These are phyloP conservation scores for Lactarius indigo DNA, from an alignment of 768 basidiomycete genomes.

Conservation along the genomic window DNA sequence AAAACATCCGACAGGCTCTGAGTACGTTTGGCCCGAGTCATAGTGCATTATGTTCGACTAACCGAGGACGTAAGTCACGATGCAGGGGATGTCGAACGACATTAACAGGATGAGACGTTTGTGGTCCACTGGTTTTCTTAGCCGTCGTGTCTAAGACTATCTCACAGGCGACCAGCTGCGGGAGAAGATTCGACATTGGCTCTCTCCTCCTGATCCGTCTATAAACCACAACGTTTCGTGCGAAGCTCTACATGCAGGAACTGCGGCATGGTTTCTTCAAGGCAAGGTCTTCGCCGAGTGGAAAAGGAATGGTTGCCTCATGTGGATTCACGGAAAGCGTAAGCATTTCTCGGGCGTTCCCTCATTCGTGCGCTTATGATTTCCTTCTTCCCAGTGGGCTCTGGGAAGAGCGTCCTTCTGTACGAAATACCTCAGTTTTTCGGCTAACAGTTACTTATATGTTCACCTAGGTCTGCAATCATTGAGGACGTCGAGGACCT, in stretches of 20 bases:
- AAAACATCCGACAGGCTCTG: neutral
- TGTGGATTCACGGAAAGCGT: conserved; percentile 19
- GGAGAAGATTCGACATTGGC: neutral
- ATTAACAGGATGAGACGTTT: conserved; percentile 8
- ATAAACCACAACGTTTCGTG: neutral
- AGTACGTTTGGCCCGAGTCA: neutral
- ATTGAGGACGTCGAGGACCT: neutral
- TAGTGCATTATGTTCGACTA: neutral
- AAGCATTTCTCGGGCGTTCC: neutral
- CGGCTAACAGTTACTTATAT: neutral
- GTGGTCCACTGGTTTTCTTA: neutral
- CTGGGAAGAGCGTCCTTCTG: conserved; percentile 7
- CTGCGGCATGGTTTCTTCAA: conserved; percentile 8
- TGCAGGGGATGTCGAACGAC: neutral
- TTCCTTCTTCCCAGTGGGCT: conserved; percentile 1
- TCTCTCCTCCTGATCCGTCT: neutral
- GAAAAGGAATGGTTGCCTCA: neutral
- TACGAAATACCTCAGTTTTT: neutral
- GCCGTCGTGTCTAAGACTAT: neutral
- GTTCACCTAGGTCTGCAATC: conserved; percentile 2
- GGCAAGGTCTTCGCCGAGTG: neutral
- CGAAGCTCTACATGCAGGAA: neutral
- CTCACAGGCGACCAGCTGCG: neutral
- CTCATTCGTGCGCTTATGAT: neutral
- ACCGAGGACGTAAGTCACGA: neutral